A percentile compares a stretch with the other conserved stretches of the same genome.
Conservation (phyloP, 352 stramenopile species). For the Pythium grandisporangium region DNA sequence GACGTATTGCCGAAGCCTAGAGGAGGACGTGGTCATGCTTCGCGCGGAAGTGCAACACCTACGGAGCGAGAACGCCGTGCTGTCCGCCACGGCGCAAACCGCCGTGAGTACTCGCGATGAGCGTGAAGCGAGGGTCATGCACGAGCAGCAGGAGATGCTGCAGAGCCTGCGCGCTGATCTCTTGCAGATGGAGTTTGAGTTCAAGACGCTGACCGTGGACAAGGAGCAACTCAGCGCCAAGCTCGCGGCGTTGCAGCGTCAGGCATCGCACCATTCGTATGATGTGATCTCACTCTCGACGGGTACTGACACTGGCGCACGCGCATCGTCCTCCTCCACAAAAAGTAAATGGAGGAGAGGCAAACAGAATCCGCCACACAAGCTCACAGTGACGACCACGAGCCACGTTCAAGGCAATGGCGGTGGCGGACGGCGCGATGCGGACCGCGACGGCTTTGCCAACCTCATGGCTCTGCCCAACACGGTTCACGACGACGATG, state of each 20-base stretch:
- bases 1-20: conserved; percentile 32
- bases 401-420: too few species aligned
- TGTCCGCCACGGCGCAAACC: conserved; percentile 23
- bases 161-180: conserved; percentile 42
- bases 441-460: conserved; percentile 25
- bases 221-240: conserved; percentile 24
- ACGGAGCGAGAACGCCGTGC: conserved; percentile 24
- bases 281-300: conserved; percentile 32
- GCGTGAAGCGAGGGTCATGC: conserved; percentile 21
- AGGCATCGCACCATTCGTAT: conserved; percentile 12
- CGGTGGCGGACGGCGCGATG: conserved; percentile 13
- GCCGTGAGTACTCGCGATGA: conserved; percentile 11
- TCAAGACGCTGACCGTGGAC: conserved; percentile 35
- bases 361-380: conserved; percentile 16
- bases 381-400: conserved; percentile 12
- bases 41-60: conserved; percentile 34
- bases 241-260: conserved; percentile 20
- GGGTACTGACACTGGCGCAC: conserved; percentile 16
- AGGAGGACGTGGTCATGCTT: conserved; percentile 32
- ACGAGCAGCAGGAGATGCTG: conserved; percentile 39
- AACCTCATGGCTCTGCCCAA: conserved; percentile 61
- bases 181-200: conserved; percentile 61
- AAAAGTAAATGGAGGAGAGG: too few species aligned
- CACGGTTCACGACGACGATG: conserved; percentile 14
- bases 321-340: too few species aligned